Evolutionary conservation across 192 early-diverging fungal genomes (phyloP), one percentile per base, ranked within the genome.

Genomic region (Backusella mclennaniae): DNA sequence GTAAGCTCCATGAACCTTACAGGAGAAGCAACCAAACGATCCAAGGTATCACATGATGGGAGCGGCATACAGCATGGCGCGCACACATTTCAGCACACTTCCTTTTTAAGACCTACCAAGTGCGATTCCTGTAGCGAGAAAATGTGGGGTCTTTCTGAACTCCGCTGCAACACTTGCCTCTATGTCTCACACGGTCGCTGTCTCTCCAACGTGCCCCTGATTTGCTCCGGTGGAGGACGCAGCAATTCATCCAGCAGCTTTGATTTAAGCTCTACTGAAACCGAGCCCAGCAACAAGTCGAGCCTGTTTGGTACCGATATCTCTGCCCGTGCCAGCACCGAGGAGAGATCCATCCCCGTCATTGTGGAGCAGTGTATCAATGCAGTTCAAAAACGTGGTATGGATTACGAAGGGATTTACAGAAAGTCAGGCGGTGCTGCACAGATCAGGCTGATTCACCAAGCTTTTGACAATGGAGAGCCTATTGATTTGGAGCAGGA

Each of bases 331-430:
- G 76, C 88, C 6, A 83, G 83, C 39, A 46, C 78, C 17, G 92
- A 94, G 71, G 84, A 86, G 9, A 79, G 80, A 35, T 73, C 67
- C 11, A 80, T 95, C 33, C 93, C 93, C 19, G 83, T 88, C 78
- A 78, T 95, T 1, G 88, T 95, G 33, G 86, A 89, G 12, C 83
- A 87, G 63, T 92, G 90, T 66, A 83, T 95, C 17, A 79, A 85
- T 38, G 91, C 90, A n/a, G 91, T 95, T 29, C 93, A 89, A 76
- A 44, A 75, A 35, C 77, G 88, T 69, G 88, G 38, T 66, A 44
- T 88, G 89, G 91, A 73, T 52, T 91, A 85, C 66, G 85, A 95
- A 82, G 93, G 93, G 36, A 90, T 95, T 36, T 95, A 95, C 73
- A 92, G 93, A 49, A 89, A 91, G 73, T 91, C 91, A 0, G 93